Conservation (phyloP, 192 early-diverging fungal species). For the Backusella parvicylindrica region DNA sequence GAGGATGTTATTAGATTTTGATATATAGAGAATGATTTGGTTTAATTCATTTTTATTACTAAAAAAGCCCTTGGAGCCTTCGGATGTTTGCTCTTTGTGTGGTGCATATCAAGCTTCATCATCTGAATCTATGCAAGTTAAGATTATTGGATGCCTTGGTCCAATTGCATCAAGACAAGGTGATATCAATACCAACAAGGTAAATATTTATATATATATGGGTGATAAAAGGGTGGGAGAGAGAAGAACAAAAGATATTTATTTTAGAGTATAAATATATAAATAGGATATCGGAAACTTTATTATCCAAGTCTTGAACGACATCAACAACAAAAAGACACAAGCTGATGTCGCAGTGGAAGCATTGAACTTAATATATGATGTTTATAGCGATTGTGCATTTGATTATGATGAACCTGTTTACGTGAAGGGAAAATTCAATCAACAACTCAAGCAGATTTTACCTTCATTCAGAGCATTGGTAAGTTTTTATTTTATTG, state of each 20-base stretch:
- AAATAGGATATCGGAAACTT: conserved; percentile 69
- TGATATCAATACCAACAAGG: conserved; percentile 63
- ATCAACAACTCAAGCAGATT: conserved; percentile 52
- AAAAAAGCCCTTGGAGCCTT: conserved; percentile 35
- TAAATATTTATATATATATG: conserved; percentile 20
- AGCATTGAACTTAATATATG: conserved; percentile 81
- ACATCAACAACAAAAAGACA: conserved; percentile 27
- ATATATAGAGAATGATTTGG: too few relatives aligned
- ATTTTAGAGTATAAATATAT: not conserved
- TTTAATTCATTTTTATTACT: not conserved
- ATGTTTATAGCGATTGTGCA: conserved; percentile 80
- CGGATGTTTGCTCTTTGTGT: conserved; percentile 41
- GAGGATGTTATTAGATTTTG: too few relatives aligned
- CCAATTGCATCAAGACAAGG: conserved; percentile 70
- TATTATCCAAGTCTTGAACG: conserved; percentile 47
- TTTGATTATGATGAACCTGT: conserved; percentile 86
- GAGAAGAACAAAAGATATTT: not conserved
- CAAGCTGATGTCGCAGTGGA: conserved; percentile 56
- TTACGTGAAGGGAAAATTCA: conserved; percentile 68
- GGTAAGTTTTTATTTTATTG: conserved; percentile 30
- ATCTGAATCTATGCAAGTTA: conserved; percentile 54
- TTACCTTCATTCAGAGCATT: conserved; percentile 46
- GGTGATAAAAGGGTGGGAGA: not conserved
- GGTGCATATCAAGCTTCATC: conserved; percentile 40
- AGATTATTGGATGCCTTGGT: conserved; percentile 71